These are phyloP conservation scores for Pyrus pyrifolia DNA, from an alignment of 306 rosid species.

Conservation along the genomic window DNA sequence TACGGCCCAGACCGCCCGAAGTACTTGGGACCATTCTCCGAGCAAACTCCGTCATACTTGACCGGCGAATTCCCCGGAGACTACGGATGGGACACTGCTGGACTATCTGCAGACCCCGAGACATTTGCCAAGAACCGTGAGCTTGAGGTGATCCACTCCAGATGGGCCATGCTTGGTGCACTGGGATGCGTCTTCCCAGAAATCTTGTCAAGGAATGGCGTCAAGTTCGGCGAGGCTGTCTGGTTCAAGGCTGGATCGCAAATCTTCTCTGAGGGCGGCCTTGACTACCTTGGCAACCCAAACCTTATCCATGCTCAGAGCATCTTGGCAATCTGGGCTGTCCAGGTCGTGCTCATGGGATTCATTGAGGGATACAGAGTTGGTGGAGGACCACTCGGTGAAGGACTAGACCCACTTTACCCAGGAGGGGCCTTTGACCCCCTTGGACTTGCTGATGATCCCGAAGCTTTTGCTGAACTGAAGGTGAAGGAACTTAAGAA, in stretches of 20 bases:
- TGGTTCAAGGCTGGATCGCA: constrained; percentile 98
- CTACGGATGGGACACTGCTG: constrained; percentile 99
- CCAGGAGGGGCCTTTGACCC: constrained; percentile 98
- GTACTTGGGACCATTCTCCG: constrained; percentile 96
- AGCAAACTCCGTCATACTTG: constrained; percentile 88
- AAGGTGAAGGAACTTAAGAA: constrained; percentile 90
- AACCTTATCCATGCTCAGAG: constrained; percentile 90
- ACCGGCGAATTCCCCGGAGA: constrained; percentile 93
- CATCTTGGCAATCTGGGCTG: constrained; percentile 92
- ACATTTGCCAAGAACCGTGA: constrained; percentile 90
- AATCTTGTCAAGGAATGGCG: constrained; percentile 70
- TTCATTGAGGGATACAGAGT: constrained; percentile 85
- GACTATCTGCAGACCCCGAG: constrained; percentile 93
- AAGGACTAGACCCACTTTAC: constrained; percentile 91
- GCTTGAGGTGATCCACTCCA: constrained; percentile 85
- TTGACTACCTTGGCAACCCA: constrained; percentile 94
- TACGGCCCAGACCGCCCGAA: constrained; percentile 94
- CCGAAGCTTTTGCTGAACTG: constrained; percentile 93
- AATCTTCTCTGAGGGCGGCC: constrained; percentile 93
- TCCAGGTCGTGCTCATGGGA: constrained; percentile 94
- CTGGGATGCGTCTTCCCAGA: constrained; percentile 85
- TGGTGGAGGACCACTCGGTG: constrained; percentile 98
- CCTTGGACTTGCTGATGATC: constrained; percentile 92
- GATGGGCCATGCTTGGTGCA: constrained; percentile 98
- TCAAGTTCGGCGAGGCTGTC: constrained; percentile 87